phyloP scores from a whole-genome alignment of 2,329 filamentous ascomycete species.

The Harringtonia aguacate region DNA sequence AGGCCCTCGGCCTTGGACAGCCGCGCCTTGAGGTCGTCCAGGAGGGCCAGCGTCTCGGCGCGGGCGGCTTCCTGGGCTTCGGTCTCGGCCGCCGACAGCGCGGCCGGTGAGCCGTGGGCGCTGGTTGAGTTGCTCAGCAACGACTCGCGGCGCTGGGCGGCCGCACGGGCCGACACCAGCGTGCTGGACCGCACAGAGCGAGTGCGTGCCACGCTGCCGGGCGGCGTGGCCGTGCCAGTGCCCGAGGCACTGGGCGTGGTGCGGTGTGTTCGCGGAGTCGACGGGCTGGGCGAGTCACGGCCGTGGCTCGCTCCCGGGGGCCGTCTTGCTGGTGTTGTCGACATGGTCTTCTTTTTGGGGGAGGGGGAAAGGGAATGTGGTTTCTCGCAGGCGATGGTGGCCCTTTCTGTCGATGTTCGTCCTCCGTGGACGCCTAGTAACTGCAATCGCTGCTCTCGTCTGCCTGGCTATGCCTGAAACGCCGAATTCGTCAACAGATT shows the following conservation, averaged over 20 bases:
- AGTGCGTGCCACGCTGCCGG: slow-evolving; percentile 37
- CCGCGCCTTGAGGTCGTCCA: slow-evolving; percentile 78
- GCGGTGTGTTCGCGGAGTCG: slow-evolving; percentile 25
- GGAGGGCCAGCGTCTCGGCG: slow-evolving; percentile 65
- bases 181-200: slow-evolving; percentile 54
- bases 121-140: slow-evolving; percentile 31
- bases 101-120: slow-evolving; percentile 13
- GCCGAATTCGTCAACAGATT: too few species aligned
- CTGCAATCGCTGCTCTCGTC: too few species aligned
- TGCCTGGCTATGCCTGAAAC: too few species aligned
- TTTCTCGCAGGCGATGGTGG: too few species aligned
- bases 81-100: slow-evolving; percentile 6
- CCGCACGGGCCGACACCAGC: slow-evolving; percentile 60
- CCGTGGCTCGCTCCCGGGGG: too few species aligned
- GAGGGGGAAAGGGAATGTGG: too few species aligned
- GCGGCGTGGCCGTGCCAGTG: slow-evolving; percentile 26
- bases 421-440: too few species aligned
- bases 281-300: slow-evolving; percentile 15
- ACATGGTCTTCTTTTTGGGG: too few species aligned
- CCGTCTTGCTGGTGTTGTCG: too few species aligned
- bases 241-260: slow-evolving; percentile 38
- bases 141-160: slow-evolving; percentile 48
- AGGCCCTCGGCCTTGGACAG: slow-evolving; percentile 69
- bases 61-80: slow-evolving; percentile 61
- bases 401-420: too few species aligned